Conservation (phyloP, 805 yeast species). For the Suhomyces sp. region DNA sequence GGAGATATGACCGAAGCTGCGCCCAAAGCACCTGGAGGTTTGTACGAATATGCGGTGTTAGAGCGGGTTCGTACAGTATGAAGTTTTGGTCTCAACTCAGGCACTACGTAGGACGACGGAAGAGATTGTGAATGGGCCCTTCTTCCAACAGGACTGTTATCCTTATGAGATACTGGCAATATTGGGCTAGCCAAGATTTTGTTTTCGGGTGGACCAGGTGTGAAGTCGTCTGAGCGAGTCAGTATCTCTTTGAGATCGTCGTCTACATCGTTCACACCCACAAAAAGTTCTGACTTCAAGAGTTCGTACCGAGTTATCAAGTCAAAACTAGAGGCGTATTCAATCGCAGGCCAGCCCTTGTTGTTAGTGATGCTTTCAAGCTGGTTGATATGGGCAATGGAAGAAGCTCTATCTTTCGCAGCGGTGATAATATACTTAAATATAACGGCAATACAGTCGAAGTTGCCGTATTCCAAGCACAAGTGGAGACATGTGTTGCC, state of each 20-base stretch:
- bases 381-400: conserved; percentile 44
- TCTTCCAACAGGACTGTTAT: conserved; percentile 6
- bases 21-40: conserved; percentile 14
- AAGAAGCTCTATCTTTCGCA: conserved; percentile 11
- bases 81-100: neutral
- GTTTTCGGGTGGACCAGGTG: conserved; percentile 14
- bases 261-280: neutral
- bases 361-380: conserved; percentile 49
- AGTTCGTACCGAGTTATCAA: conserved; percentile 23
- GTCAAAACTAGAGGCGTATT: conserved; percentile 30
- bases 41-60: conserved; percentile 19
- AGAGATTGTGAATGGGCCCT: conserved; percentile 34
- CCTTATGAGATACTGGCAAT: conserved; percentile 24
- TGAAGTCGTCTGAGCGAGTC: neutral
- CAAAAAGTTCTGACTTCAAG: conserved; percentile 17
- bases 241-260: neutral
- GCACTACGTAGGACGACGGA: conserved; percentile 16
- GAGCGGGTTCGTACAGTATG: conserved; percentile 17
- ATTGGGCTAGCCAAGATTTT: conserved; percentile 32
- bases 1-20: conserved; percentile 11
- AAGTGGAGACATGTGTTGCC: conserved; percentile 40
- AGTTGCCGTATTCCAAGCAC: conserved; percentile 60
- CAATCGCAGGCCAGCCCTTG: conserved; percentile 51
- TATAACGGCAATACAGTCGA: conserved; percentile 43
- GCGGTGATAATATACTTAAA: conserved; percentile 11